Base-by-base conservation (phyloP, 176 grass and related monocot species). In the Avena sativa region DNA sequence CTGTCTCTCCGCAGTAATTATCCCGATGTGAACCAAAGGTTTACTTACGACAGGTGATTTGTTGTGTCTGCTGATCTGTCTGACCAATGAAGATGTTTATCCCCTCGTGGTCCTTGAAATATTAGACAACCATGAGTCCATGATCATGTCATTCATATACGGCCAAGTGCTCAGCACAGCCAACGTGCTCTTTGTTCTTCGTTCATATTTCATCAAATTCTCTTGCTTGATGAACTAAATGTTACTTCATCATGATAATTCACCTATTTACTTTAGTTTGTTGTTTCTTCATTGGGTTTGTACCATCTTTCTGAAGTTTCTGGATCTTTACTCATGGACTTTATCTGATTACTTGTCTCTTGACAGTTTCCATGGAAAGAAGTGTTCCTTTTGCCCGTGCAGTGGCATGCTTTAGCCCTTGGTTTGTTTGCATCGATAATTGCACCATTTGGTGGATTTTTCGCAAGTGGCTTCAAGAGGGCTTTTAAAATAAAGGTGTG, bases 381-480 rank as follows among this genome's bases (percentile, higher is more conserved):
- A 81, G 49, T 91, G 69, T 62, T 70, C 67, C 86, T 97, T 94
- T 83, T 97, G 84, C 97, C 97, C 6, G 97, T 94, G 78, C 94
- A 97, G 73, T 94, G 92, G 92, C 97, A 99, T 99, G 97, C 92
- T 86, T 76, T 99, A 72, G 97, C 94, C 28, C 87, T 99, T 64
- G 97, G 97, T 73, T 82, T 99, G 44, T 99, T 99, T 93, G 94
- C 97, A 87, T 99, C 97, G 67, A 99, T 99, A 83, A 96, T 99
- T 50, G 97, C 97, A 71, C 97, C 97, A 60, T 99, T 99, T 89
- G 97, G 97, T 89, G 97, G 97, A 12, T 99, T 99, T 93, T 99
- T 99, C 9, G 97, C 97, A 23, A 97, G 97, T 81, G 94, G 97
- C 68, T 99, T 99, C 78, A 99, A 99, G 85, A 87, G 94, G 67